Percentiles rank a stretch among this genome's conserved stretches.
Evolutionary conservation across 495 filamentous ascomycete genomes (phyloP).

Genomic region (Emericellopsis terricola): DNA sequence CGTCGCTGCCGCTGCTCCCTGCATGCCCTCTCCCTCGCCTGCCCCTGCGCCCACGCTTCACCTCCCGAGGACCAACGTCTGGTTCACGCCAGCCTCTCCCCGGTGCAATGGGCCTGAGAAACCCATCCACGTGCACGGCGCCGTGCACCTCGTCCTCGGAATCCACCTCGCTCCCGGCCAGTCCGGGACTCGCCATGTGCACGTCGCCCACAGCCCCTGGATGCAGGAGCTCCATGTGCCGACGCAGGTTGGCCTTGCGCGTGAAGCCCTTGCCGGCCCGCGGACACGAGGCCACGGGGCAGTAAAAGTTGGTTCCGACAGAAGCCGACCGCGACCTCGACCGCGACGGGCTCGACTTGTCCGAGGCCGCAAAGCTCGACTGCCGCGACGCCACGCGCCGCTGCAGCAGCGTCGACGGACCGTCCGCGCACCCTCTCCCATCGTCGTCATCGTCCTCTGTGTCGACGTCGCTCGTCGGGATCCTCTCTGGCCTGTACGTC

Average conservation of each 20-base stretch:
- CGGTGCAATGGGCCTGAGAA: slow-evolving; percentile 18
- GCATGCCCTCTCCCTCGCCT: no score
- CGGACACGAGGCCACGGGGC: slow-evolving; percentile 6
- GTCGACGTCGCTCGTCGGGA: not conserved
- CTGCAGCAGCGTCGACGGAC: not conserved
- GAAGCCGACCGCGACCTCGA: slow-evolving; percentile 1
- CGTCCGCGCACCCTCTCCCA: not conserved
- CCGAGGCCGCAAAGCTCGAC: not conserved
- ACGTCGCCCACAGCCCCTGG: slow-evolving; percentile 4
- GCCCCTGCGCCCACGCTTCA: no score
- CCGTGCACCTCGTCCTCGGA: slow-evolving; percentile 33
- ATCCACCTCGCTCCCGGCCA: slow-evolving; percentile 16
- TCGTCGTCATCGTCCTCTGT: not conserved
- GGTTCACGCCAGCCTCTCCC: slow-evolving; percentile 1
- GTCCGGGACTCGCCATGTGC: no score
- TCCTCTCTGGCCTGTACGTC: slow-evolving; percentile 3
- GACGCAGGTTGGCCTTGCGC: slow-evolving; percentile 9
- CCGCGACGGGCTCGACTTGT: not conserved
- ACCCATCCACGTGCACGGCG: slow-evolving; percentile 34
- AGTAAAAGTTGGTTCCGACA: slow-evolving; percentile 1
- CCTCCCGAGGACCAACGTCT: no score
- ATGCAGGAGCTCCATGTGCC: slow-evolving; percentile 22
- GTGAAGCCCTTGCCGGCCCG: slow-evolving; percentile 11
- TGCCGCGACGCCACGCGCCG: not conserved
- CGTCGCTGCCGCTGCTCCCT: no score